Percentiles rank a stretch among this genome's conserved stretches.
These are phyloP conservation scores for Ascochyta lentis DNA, from an alignment of 2,329 filamentous ascomycete species.

Conservation along the genomic window DNA sequence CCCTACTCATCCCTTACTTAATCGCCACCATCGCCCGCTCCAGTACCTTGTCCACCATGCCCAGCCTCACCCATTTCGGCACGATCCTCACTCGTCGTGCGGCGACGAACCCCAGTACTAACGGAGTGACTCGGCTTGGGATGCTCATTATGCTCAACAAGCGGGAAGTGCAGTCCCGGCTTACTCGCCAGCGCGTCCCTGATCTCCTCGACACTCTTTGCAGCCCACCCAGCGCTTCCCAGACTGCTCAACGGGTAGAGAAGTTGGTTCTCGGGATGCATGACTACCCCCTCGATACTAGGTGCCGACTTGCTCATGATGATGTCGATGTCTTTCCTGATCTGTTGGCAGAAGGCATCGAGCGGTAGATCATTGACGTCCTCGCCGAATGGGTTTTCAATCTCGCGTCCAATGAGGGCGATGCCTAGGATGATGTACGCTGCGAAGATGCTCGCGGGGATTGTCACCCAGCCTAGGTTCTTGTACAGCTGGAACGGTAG, in stretches of 20 bases:
- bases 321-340: conserved; percentile 75
- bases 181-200: conserved; percentile 50
- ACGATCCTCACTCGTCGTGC: conserved; percentile 15
- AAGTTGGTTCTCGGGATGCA: conserved; percentile 56
- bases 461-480: conserved; percentile 72
- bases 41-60: neutral
- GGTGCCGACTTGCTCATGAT: conserved; percentile 66
- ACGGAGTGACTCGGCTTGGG: conserved; percentile 10
- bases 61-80: conserved; percentile 23
- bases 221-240: conserved; percentile 45
- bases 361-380: conserved; percentile 76
- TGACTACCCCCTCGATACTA: conserved; percentile 58
- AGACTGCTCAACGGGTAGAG: conserved; percentile 60
- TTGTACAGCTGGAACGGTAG: conserved; percentile 79
- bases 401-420: conserved; percentile 76
- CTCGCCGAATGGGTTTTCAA: conserved; percentile 84
- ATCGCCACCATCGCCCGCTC: conserved; percentile 12
- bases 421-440: conserved; percentile 86
- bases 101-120: conserved; percentile 9
- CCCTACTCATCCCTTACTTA: neutral
- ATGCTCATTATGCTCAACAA: conserved; percentile 18
- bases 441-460: conserved; percentile 73
- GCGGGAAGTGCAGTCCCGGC: conserved; percentile 24
- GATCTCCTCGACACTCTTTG: conserved; percentile 47
- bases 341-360: conserved; percentile 76